These are phyloP conservation scores for Pleurozium schreberi DNA, from an alignment of 225 moss, liverwort and hornwort species.

Conservation along the genomic window DNA sequence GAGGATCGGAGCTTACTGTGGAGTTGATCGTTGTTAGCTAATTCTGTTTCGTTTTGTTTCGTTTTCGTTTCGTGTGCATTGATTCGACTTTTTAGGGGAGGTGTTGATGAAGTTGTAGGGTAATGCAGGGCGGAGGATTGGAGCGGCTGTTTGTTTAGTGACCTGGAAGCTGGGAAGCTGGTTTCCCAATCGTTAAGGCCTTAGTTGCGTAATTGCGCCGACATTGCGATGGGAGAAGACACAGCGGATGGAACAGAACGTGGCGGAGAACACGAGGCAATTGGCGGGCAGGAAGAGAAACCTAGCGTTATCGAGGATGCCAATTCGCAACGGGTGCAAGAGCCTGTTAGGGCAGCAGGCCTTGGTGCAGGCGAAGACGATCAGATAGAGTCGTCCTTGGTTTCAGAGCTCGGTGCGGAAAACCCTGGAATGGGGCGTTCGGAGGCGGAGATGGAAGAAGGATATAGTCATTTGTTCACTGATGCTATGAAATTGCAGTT, in stretches of 20 bases:
- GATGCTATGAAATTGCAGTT: constrained; percentile 45
- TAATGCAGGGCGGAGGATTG: not conserved
- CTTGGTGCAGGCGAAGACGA: constrained; percentile 5
- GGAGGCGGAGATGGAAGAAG: constrained; percentile 1
- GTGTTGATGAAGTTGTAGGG: not conserved
- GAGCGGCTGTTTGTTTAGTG: not conserved
- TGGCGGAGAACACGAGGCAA: not conserved
- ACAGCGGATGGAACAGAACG: not conserved
- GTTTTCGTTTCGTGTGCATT: not conserved
- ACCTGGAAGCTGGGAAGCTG: not conserved
- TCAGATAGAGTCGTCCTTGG: constrained; percentile 9
- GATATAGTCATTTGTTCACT: constrained; percentile 10
- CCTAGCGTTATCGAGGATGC: constrained; percentile 1
- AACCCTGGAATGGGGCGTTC: constrained; percentile 5
- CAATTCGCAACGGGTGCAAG: not conserved
- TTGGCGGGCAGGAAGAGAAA: not conserved
- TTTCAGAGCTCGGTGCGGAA: not conserved
- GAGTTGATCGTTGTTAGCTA: not conserved
- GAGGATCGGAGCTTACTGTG: not conserved
- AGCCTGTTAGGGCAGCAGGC: not conserved
- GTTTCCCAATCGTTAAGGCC: not conserved
- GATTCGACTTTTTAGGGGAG: not conserved
- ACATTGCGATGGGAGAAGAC: constrained; percentile 17
- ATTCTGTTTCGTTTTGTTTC: not conserved
- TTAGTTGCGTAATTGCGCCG: not conserved